Percentiles rank a stretch among this genome's conserved stretches.
Evolutionary conservation across 75 land plant species (phyloP).

Genomic region (Pseudotsuga menziesii): DNA sequence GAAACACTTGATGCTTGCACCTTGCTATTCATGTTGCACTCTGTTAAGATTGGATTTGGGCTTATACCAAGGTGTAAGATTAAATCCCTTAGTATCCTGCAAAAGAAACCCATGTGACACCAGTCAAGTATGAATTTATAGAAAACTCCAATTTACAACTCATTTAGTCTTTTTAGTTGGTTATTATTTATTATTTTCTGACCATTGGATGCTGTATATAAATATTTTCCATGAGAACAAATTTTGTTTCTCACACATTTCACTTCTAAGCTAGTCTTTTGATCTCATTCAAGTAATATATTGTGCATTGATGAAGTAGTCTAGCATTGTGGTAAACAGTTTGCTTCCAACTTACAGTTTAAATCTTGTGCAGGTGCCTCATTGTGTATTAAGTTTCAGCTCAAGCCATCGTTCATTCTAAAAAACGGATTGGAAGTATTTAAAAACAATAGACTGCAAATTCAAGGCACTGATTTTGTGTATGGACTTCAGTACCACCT

Average conservation of each 20-base stretch:
- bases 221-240: not conserved
- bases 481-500: not conserved
- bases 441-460: not conserved
- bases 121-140: not conserved
- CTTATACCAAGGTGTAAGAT: not conserved
- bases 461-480: not conserved
- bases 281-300: not conserved
- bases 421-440: not conserved
- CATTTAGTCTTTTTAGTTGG: not conserved
- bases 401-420: not conserved
- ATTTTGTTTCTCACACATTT: not conserved
- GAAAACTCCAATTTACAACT: not conserved
- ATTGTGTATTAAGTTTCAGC: not conserved
- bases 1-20: not conserved
- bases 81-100: not conserved
- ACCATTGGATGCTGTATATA: not conserved
- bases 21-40: not conserved
- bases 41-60: not conserved
- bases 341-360: not conserved
- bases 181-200: not conserved
- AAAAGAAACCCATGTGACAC: not conserved
- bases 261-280: not conserved
- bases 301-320: not conserved
- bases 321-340: not conserved
- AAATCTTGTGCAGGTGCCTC: not conserved